Conservation (phyloP, 306 rosid species). For the Cucurbita moschata region DNA sequence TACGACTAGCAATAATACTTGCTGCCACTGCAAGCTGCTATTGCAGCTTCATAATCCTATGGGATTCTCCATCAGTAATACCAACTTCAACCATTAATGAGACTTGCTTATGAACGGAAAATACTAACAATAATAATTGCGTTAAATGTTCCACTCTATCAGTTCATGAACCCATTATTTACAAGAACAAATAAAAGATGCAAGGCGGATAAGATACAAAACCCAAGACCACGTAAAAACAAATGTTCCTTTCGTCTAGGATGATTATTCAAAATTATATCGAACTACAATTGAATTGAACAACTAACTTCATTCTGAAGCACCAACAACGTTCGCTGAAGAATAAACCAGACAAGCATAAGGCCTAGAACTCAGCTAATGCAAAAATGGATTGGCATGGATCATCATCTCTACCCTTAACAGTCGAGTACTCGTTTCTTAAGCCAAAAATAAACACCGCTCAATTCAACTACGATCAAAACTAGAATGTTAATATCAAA, state of each 20-base stretch:
- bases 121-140: neutral
- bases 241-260: neutral
- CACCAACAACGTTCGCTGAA: neutral
- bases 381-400: neutral
- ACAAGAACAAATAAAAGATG: neutral
- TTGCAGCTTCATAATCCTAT: neutral
- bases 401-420: neutral
- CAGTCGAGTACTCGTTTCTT: neutral
- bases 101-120: neutral
- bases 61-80: neutral
- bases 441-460: neutral
- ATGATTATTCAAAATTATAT: neutral
- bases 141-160: neutral
- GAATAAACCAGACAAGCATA: neutral
- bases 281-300: neutral
- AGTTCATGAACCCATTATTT: neutral
- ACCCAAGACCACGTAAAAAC: neutral
- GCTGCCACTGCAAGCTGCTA: neutral
- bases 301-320: neutral
- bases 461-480: neutral
- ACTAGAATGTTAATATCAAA: neutral
- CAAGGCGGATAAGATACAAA: neutral
- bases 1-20: neutral
- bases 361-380: too few species aligned
- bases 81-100: neutral